A percentile compares a stretch with the other conserved stretches of the same genome.
Evolutionary conservation across 495 filamentous ascomycete species (phyloP).

Genomic region (Amniculicola lignicola): DNA sequence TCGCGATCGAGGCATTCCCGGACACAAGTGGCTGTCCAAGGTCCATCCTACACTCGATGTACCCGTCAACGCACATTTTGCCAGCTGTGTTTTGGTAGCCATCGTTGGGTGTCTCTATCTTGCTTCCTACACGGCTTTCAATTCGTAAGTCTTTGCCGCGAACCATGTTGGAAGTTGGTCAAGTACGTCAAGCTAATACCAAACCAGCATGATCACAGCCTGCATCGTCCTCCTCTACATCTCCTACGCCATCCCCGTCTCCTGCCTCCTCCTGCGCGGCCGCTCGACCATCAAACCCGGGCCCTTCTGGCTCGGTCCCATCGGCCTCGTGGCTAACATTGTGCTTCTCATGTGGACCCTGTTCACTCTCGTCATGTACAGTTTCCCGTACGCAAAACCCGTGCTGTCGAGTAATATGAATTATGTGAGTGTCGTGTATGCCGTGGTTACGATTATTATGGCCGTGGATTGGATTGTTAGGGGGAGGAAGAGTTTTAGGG

Average conservation of each 20-base stretch:
- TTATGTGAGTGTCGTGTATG: constrained; percentile 36
- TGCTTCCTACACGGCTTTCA: constrained; percentile 54
- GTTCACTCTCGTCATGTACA: constrained; percentile 40
- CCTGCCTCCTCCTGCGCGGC: constrained; percentile 34
- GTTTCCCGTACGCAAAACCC: constrained; percentile 36
- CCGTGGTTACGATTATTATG: constrained; percentile 32
- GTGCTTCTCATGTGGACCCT: constrained; percentile 37
- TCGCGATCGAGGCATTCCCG: constrained; percentile 56
- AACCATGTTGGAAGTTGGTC: neutral
- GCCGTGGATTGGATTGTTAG: constrained; percentile 32
- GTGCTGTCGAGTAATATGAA: constrained; percentile 36
- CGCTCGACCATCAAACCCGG: constrained; percentile 35
- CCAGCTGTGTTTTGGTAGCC: constrained; percentile 50
- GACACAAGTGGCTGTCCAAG: constrained; percentile 46
- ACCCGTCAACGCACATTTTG: constrained; percentile 52
- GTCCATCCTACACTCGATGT: constrained; percentile 53
- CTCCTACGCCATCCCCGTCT: constrained; percentile 35
- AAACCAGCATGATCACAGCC: constrained; percentile 35
- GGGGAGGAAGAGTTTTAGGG: constrained; percentile 32
- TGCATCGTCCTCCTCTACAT: constrained; percentile 40
- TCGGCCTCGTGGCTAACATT: constrained; percentile 35
- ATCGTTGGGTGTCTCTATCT: constrained; percentile 55
- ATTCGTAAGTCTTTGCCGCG: constrained; percentile 49
- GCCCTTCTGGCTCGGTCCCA: constrained; percentile 38
- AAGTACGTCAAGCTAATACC: neutral